Conservation (phyloP, 2,329 filamentous ascomycete genomes). For the Myriosclerotinia curreyana region DNA sequence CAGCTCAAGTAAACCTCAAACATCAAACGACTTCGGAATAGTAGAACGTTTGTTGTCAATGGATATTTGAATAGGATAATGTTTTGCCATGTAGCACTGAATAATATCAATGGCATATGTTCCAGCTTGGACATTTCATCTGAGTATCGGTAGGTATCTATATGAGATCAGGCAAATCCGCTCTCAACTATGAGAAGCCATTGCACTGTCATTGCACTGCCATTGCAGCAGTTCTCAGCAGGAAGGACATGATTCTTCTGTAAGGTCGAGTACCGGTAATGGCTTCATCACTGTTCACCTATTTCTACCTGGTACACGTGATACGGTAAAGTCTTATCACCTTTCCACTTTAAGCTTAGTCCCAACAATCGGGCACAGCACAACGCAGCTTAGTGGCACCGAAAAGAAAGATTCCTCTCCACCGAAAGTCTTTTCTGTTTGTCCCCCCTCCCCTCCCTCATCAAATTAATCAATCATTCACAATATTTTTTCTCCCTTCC, state of each 20-base stretch:
- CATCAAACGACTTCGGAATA: background rate
- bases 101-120: background rate
- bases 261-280: background rate
- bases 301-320: background rate
- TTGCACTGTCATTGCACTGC: no score
- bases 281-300: no score
- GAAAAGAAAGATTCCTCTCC: conserved; percentile 15
- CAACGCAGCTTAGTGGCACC: conserved; percentile 4
- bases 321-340: background rate
- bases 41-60: background rate
- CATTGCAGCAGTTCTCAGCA: no score
- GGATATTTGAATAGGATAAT: background rate
- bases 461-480: conserved; percentile 24
- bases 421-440: conserved; percentile 14
- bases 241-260: background rate
- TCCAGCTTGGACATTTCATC: background rate
- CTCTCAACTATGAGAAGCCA: conserved; percentile 8
- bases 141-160: no score
- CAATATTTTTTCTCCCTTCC: conserved; percentile 23
- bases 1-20: conserved; percentile 2
- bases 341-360: conserved; percentile 1
- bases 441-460: no score
- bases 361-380: conserved; percentile 8
- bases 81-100: background rate
- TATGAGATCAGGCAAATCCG: background rate